Base-by-base conservation (phyloP, 2,329 filamentous ascomycete species). In the Byssochlamys sp. region DNA sequence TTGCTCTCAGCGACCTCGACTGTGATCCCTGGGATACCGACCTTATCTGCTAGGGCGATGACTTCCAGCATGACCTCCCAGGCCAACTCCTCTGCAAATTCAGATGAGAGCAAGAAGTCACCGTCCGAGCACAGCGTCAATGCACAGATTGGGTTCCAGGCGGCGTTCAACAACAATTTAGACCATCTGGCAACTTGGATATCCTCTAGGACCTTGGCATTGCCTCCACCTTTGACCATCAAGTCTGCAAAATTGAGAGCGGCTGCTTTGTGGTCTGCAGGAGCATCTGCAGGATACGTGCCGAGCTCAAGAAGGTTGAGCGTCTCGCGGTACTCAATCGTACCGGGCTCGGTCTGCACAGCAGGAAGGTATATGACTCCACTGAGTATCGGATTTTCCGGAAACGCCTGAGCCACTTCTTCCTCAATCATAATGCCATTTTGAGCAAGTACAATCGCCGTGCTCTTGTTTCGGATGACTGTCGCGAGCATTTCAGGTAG, bases 351-450 rank as follows among this genome's bases (percentile, higher is more conserved):
- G 14, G 73, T 74, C 61, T 84, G 81, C 0, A 79, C 80, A 0
- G 74, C 75, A 2, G 80, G 78, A 4, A 83, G 70, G 62, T 84
- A 83, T 24, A 79, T 76, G 1, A 84, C 81, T 45, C 78, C 79
- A 49, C 79, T 83, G 5, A 86, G 64, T 25, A 86, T 74, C 0
- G 81, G 78, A 31, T 78, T 80, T 0, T 65, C 56, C 0, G 81
- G 81, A 60, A 81, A 86, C 0, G 69, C 67, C 0, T 65, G 61
- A 0, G 69, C 63, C 55, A 83, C 84, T 14, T 81, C 78, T 9
- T 80, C 75, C 64, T 86, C 84, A 59, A 85, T 84, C 0, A 75
- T 78, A 39, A 86, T 79, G 0, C 84, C 84, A 62, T 86, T 86
- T 60, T 86, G 83, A 14, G 84, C 77, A 0, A 86, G 77, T 6